These are phyloP conservation scores for Clarkia xantiana DNA, from an alignment of 345 rosid species.

Conservation along the genomic window DNA sequence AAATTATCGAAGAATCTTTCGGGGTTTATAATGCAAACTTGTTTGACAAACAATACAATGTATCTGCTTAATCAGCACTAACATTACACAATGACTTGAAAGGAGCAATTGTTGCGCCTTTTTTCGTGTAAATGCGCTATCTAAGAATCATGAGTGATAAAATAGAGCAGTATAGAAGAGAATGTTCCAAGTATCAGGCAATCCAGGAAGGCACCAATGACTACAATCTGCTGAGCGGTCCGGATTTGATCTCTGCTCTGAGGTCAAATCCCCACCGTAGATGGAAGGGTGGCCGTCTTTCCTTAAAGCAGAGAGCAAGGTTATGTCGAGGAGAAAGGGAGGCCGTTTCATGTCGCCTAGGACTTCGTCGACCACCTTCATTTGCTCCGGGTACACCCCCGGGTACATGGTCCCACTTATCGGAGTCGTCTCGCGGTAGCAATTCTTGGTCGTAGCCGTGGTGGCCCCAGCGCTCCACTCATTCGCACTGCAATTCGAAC, in stretches of 20 bases:
- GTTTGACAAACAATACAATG: too few relatives aligned
- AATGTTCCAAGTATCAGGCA: constrained; percentile 94
- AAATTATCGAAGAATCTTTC: too few relatives aligned
- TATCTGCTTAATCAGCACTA: too few relatives aligned
- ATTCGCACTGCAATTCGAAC: constrained; percentile 34
- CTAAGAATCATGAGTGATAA: constrained; percentile 11
- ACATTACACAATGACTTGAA: too few relatives aligned
- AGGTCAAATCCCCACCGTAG: constrained; percentile 67
- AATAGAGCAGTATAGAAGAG: constrained; percentile 51
- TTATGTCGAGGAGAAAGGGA: constrained; percentile 57
- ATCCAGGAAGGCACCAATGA: constrained; percentile 99
- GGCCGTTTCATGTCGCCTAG: constrained; percentile 40
- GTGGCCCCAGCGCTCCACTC: constrained; percentile 55
- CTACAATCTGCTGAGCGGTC: constrained; percentile 78
- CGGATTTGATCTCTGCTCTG: constrained; percentile 50
- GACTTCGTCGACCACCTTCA: constrained; percentile 51
- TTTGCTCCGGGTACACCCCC: constrained; percentile 45
- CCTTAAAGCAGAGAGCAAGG: constrained; percentile 74
- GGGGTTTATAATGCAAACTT: too few relatives aligned
- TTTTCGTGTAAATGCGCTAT: too few relatives aligned
- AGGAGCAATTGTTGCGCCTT: too few relatives aligned
- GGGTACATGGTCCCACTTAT: constrained; percentile 37
- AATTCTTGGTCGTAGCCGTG: constrained; percentile 28
- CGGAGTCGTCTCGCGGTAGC: constrained; percentile 72
- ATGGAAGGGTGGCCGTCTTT: constrained; percentile 94